These are phyloP conservation scores for Nyctanthes arbortristis DNA, from an alignment of 257 asterid genomes.

Conservation along the genomic window DNA sequence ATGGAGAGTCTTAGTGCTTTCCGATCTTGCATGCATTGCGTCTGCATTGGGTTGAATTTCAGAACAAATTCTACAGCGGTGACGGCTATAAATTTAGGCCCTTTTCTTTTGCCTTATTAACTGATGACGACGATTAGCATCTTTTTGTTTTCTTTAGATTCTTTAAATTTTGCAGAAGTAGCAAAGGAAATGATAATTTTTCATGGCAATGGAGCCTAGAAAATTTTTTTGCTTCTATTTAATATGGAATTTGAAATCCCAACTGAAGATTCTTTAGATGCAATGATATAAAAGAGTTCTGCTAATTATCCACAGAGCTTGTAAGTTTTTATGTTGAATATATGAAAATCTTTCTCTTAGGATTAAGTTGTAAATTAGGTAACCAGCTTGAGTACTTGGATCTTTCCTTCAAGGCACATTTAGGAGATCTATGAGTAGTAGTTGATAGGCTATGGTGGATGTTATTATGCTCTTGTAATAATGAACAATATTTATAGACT, in stretches of 20 bases:
- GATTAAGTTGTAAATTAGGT: constrained; percentile 37
- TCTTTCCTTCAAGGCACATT: constrained; percentile 23
- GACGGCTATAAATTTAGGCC: constrained; percentile 91
- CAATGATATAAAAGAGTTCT: constrained; percentile 21
- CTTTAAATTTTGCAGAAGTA: constrained; percentile 28
- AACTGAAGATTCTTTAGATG: constrained; percentile 32
- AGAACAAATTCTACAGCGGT: constrained; percentile 79
- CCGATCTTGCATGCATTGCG: constrained; percentile 91
- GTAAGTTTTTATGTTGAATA: constrained; percentile 28
- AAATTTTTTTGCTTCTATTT: constrained; percentile 19
- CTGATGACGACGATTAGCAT: constrained; percentile 54
- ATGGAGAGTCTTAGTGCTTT: constrained; percentile 97
- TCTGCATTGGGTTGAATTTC: constrained; percentile 97
- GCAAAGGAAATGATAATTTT: constrained; percentile 25
- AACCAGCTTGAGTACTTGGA: constrained; percentile 20
- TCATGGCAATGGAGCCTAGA: constrained; percentile 26
- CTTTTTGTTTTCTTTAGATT: neutral
- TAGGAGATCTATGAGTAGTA: constrained; percentile 10
- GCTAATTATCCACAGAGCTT: constrained; percentile 30
- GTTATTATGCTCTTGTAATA: constrained; percentile 7
- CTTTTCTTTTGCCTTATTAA: constrained; percentile 67
- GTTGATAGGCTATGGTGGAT: constrained; percentile 1
- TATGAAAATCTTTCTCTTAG: constrained; percentile 1
- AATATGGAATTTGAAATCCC: constrained; percentile 33
- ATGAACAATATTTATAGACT: neutral